Percentiles rank a stretch among this genome's conserved stretches.
phyloP scores from a whole-genome alignment of 345 rosid species.

The Arabidopsis suecica region DNA sequence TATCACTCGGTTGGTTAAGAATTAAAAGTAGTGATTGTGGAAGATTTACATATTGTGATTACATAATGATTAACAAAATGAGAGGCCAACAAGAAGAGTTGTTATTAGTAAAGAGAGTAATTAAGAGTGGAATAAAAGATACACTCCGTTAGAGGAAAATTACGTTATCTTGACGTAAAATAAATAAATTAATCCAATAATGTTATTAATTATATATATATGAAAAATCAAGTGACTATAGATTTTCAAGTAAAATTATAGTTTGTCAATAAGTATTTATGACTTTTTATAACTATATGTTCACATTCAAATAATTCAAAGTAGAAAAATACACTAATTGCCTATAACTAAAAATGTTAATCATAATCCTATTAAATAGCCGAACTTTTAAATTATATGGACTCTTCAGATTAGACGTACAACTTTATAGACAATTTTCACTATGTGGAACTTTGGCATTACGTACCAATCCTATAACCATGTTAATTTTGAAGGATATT shows the following conservation, averaged over 20 bases:
- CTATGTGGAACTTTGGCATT: no score
- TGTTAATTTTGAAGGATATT: no score
- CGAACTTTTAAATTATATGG: no score
- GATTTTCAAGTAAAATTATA: no score
- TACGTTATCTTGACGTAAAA: neutral
- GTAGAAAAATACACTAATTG: no score
- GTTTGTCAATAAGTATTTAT: no score
- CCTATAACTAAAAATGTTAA: no score
- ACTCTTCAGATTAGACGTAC: neutral
- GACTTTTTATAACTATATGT: no score
- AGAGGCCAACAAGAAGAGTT: neutral
- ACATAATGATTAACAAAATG: neutral
- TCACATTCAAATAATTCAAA: no score
- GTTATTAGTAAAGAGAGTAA: constrained; percentile 29
- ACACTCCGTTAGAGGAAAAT: neutral
- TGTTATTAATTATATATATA: neutral
- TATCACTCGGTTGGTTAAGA: constrained; percentile 4
- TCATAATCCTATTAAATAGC: no score
- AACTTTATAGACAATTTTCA: neutral
- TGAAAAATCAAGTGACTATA: neutral
- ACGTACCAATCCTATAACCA: no score
- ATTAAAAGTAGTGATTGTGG: constrained; percentile 17
- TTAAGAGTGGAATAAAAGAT: neutral
- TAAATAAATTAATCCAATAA: neutral
- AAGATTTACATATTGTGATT: neutral